Percentiles rank a stretch among this genome's conserved stretches.
Conservation (phyloP, 805 yeast genomes). For the Metschnikowia henanensis region DNA sequence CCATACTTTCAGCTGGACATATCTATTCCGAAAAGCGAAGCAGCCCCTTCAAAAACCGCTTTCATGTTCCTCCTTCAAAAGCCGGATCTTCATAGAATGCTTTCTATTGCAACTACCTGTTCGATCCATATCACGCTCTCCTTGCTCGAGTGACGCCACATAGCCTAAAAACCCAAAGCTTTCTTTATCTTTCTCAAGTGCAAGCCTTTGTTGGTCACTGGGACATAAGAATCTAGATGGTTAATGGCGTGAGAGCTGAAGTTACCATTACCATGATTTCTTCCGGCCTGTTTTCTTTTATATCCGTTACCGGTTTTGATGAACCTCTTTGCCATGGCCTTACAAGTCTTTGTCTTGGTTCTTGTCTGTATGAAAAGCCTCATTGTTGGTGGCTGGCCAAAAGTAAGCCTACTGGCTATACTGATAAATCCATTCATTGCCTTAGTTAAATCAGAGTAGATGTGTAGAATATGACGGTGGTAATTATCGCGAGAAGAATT, state of each 20-base stretch:
- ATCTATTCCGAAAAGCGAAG: neutral
- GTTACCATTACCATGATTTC: constrained; percentile 92
- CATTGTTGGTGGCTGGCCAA: constrained; percentile 21
- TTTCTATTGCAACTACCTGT: too few relatives aligned
- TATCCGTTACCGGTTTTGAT: constrained; percentile 68
- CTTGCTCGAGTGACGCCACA: too few relatives aligned
- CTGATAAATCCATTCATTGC: constrained; percentile 19
- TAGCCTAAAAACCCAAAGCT: constrained; percentile 31
- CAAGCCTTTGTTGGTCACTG: constrained; percentile 49
- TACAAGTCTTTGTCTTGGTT: constrained; percentile 70
- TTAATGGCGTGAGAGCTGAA: constrained; percentile 67
- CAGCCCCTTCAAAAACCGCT: too few relatives aligned
- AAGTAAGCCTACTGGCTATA: constrained; percentile 16
- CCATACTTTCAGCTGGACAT: neutral
- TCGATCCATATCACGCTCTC: too few relatives aligned
- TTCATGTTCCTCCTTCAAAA: too few relatives aligned
- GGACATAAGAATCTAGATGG: constrained; percentile 57
- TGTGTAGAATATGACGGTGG: neutral
- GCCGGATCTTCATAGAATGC: too few relatives aligned
- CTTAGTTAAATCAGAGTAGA: neutral
- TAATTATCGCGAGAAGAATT: constrained; percentile 1
- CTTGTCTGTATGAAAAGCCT: constrained; percentile 37
- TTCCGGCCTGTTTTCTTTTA: constrained; percentile 63
- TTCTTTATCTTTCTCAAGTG: constrained; percentile 62
- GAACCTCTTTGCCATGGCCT: constrained; percentile 88